Base-by-base conservation (phyloP, 768 basidiomycete species). In the Amanita jacksonii region DNA sequence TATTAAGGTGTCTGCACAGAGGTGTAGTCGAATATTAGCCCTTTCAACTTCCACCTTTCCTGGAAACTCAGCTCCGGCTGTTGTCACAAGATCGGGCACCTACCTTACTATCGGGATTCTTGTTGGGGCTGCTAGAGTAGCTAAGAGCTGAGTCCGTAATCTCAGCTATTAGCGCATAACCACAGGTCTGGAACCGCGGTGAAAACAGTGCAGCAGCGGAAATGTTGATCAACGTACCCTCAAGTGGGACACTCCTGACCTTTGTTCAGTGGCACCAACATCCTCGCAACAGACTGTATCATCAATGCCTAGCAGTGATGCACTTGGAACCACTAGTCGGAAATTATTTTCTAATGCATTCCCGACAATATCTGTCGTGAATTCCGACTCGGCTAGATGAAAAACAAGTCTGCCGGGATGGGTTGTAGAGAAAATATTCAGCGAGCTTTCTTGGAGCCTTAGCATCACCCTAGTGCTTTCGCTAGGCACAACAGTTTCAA, bases 401-500 rank as follows among this genome's bases (percentile, higher is more conserved):
- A 82, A 41, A 4, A 87, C 72, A n/a, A 85, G 49, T 2, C 79
- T 75, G 13, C 90, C 87, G 2, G 72, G 66, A 52, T 81, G 64
- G 0, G 57, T 72, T 1, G 75, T 73, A 1, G 82, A 73, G 16
- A 76, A 64, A 1, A 75, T 47, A 39, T 79, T 77, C 8, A 87
- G 52, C 0, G 87, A 85, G 8, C 79, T 74, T 52, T 92, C 83
- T 13, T 65, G 47, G 16, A 91, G 54, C 49, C 71, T 74, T 25
- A 93, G 48, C n/a, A 70, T 65, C 19, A 97, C 62, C 8, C 69
- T 66, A 5, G 91, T 97, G 33, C 83, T 65, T 57, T 98, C 96
- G 44, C 73, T 90, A 1, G 96, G 96, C 12, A 91, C 77, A 9
- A 96, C 91, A 18, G 89, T 74, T 59, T 93, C 93, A 55, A 99